These are phyloP conservation scores for Elsinoe necatrix DNA, from an alignment of 2,329 filamentous ascomycete species.

Conservation along the genomic window DNA sequence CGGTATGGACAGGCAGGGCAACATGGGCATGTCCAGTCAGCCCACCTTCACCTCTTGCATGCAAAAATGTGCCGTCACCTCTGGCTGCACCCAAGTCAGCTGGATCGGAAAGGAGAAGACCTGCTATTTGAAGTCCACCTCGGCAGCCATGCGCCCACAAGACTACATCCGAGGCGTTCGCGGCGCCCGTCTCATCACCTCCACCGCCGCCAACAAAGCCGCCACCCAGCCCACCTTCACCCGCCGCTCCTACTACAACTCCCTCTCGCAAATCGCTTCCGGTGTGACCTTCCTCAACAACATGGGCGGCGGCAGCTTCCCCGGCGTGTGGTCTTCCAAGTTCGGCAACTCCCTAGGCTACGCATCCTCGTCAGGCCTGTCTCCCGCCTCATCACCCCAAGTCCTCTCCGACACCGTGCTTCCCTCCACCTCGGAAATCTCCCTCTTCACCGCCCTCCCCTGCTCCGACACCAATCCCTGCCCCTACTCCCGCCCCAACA, in stretches of 20 bases:
- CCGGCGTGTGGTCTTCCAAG: conserved; percentile 15
- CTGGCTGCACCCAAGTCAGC: conserved; percentile 16
- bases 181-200: conserved; percentile 3
- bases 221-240: conserved; percentile 9
- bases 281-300: conserved; percentile 16
- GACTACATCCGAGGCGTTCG: conserved; percentile 2
- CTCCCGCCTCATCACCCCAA: conserved; percentile 9
- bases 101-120: conserved; percentile 3
- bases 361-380: conserved; percentile 3
- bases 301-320: conserved; percentile 13
- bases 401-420: conserved; percentile 14
- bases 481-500: conserved; percentile 14
- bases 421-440: conserved; percentile 12
- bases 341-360: conserved; percentile 16
- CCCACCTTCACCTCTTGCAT: conserved; percentile 15
- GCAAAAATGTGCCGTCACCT: conserved; percentile 15
- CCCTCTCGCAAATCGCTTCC: neutral
- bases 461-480: conserved; percentile 11
- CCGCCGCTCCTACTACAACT: conserved; percentile 16
- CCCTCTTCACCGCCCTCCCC: conserved; percentile 11
- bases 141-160: neutral
- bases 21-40: conserved; percentile 1
- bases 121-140: conserved; percentile 15
- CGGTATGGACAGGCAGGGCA: conserved; percentile 15
- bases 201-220: conserved; percentile 1